Percentiles rank a stretch among this genome's conserved stretches.
These are phyloP conservation scores for Magnusiomyces ingens DNA, from an alignment of 1,139 yeast species.

Conservation along the genomic window DNA sequence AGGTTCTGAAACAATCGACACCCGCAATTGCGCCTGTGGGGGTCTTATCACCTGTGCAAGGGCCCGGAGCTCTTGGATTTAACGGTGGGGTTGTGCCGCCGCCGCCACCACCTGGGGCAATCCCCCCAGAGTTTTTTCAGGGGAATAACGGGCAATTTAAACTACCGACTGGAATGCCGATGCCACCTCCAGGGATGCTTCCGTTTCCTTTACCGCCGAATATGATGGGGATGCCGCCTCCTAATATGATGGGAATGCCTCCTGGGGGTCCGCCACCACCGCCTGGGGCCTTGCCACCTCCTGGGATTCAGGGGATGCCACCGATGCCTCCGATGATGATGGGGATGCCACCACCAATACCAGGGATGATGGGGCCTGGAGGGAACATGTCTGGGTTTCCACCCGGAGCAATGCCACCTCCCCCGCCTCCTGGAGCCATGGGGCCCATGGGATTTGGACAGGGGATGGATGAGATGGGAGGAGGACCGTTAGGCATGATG, in stretches of 20 bases:
- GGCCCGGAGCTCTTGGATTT: background rate
- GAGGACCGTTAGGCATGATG: background rate
- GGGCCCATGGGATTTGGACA: background rate
- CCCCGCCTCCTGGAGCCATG: background rate
- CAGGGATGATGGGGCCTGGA: background rate
- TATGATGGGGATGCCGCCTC: background rate
- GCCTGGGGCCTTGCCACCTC: background rate
- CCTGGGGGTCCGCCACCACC: background rate
- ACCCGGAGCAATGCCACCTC: background rate
- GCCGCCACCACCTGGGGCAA: background rate
- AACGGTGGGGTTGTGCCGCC: slow-evolving; percentile 1
- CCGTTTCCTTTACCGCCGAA: slow-evolving; percentile 3
- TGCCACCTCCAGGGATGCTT: slow-evolving; percentile 4
- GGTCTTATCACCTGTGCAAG: background rate
- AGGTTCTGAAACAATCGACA: background rate
- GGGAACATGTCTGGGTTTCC: slow-evolving; percentile 1
- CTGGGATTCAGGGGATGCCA: background rate
- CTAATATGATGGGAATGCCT: background rate
- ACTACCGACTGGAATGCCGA: background rate
- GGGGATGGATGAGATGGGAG: background rate
- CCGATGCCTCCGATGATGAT: slow-evolving; percentile 4
- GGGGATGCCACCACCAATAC: background rate
- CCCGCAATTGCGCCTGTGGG: background rate
- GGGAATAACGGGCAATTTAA: slow-evolving; percentile 1
- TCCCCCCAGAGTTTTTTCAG: background rate